Conservation (phyloP, 768 basidiomycete species). For the Pleurotus pulmonarius region DNA sequence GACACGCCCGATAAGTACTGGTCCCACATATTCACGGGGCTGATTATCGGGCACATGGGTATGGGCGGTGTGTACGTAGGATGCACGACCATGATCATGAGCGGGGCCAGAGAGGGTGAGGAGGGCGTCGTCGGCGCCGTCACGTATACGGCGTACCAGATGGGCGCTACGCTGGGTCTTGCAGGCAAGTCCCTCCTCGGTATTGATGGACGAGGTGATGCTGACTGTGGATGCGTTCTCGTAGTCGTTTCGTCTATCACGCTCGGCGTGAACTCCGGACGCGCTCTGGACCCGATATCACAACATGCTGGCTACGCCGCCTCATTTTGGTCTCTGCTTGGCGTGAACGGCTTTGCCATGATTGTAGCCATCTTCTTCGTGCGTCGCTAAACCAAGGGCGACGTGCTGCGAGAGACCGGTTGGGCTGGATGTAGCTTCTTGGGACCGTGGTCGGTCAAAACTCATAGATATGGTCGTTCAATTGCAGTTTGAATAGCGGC, state of each 20-base stretch:
- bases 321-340: slow-evolving; percentile 10
- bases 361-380: slow-evolving; percentile 5
- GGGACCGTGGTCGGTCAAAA: too few species aligned
- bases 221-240: too few species aligned
- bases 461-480: too few species aligned
- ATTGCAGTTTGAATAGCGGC: too few species aligned
- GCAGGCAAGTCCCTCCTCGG: background rate
- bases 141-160: slow-evolving; percentile 10
- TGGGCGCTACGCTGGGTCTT: slow-evolving; percentile 8
- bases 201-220: too few species aligned
- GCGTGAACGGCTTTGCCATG: background rate
- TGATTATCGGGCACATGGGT: slow-evolving; percentile 40
- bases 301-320: background rate
- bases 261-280: slow-evolving; percentile 1
- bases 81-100: slow-evolving; percentile 11
- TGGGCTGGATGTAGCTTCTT: too few species aligned
- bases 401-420: too few species aligned
- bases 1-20: slow-evolving; percentile 36
- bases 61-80: slow-evolving; percentile 30
- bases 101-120: slow-evolving; percentile 7
- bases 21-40: slow-evolving; percentile 41
- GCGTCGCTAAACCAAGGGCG: background rate
- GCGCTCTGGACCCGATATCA: background rate
- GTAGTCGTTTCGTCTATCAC: background rate
- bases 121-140: slow-evolving; percentile 12